phyloP scores from a whole-genome alignment of 257 asterid genomes.

The Fraxinus americana region DNA sequence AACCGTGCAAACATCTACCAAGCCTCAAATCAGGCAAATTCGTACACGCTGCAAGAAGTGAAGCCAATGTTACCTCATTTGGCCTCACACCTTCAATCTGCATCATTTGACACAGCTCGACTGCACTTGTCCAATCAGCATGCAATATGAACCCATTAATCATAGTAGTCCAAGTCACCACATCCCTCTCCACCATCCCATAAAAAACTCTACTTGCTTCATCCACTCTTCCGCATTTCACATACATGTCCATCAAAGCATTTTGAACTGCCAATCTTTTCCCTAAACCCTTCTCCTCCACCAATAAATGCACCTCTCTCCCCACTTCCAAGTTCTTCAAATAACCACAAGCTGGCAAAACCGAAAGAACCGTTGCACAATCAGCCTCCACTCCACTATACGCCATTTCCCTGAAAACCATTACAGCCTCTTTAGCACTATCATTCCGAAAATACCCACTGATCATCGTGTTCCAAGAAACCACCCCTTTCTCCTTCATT shows the following conservation, averaged over 20 bases:
- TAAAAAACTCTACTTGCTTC: slow-evolving; percentile 68
- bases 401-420: slow-evolving; percentile 54
- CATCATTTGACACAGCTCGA: slow-evolving; percentile 66
- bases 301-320: slow-evolving; percentile 57
- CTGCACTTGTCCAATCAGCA: slow-evolving; percentile 44
- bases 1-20: slow-evolving; percentile 89
- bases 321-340: slow-evolving; percentile 63
- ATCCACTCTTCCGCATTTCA: slow-evolving; percentile 66
- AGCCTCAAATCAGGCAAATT: slow-evolving; percentile 53
- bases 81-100: slow-evolving; percentile 80
- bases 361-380: slow-evolving; percentile 72
- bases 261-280: slow-evolving; percentile 63
- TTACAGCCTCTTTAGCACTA: slow-evolving; percentile 58
- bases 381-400: slow-evolving; percentile 59
- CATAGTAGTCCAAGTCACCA: slow-evolving; percentile 83
- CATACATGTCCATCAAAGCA: slow-evolving; percentile 83
- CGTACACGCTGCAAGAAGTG: slow-evolving; percentile 72
- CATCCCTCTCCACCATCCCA: slow-evolving; percentile 65
- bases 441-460: slow-evolving; percentile 68
- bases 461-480: slow-evolving; percentile 95
- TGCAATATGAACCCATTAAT: slow-evolving; percentile 66
- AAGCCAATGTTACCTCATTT: slow-evolving; percentile 76
- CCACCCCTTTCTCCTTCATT: slow-evolving; percentile 53
- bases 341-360: slow-evolving; percentile 81
- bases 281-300: slow-evolving; percentile 47